phyloP scores from a whole-genome alignment of 805 yeast species.

The Candida fluviatilis region DNA sequence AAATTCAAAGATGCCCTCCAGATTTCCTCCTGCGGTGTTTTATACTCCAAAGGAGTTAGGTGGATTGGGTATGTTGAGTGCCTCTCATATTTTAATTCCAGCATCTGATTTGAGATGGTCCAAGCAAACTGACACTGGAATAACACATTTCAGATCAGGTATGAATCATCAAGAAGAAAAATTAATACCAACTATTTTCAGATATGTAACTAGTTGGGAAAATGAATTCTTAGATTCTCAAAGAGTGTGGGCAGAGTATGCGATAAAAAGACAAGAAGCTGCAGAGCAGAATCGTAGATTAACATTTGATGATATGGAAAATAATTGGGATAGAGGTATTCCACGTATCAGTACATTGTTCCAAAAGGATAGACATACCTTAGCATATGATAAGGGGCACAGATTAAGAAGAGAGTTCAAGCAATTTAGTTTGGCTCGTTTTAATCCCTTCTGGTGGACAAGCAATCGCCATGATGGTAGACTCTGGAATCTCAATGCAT shows the following conservation, averaged over 20 bases:
- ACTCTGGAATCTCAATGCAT: conserved; percentile 88
- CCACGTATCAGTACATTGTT: conserved; percentile 94
- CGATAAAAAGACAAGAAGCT: conserved; percentile 84
- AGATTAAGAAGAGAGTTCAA: conserved; percentile 77
- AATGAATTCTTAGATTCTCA: conserved; percentile 92
- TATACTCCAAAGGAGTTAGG: conserved; percentile 97
- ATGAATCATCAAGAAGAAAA: conserved; percentile 79
- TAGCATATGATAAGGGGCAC: conserved; percentile 94
- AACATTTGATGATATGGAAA: conserved; percentile 90
- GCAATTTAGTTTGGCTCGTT: conserved; percentile 64
- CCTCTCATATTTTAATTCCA: conserved; percentile 92
- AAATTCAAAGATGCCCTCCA: conserved; percentile 96
- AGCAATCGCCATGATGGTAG: conserved; percentile 91
- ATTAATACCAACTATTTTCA: conserved; percentile 86
- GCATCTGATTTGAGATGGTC: conserved; percentile 91
- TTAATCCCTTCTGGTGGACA: conserved; percentile 97
- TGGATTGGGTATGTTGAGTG: conserved; percentile 96
- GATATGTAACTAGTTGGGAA: conserved; percentile 95
- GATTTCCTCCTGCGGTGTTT: conserved; percentile 98
- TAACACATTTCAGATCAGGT: conserved; percentile 91
- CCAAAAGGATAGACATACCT: conserved; percentile 90
- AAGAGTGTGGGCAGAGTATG: conserved; percentile 97
- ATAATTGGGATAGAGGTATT: conserved; percentile 93
- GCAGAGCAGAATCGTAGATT: conserved; percentile 77
- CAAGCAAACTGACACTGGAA: conserved; percentile 88